Base-by-base conservation (phyloP, 495 filamentous ascomycete species). In the Xylaria acuta region DNA sequence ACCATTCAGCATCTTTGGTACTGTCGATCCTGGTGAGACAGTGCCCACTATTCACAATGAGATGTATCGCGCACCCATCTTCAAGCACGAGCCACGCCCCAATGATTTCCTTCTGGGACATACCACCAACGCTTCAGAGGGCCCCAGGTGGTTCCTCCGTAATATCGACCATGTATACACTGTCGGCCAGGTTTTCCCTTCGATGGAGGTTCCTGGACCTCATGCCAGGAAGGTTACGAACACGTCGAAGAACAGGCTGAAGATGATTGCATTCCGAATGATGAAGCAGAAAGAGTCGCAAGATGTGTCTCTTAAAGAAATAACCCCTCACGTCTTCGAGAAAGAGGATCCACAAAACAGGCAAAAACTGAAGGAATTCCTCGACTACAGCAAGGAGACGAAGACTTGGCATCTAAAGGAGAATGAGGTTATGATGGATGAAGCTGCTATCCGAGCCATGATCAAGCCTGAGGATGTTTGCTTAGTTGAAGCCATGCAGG, bases 401-500 rank as follows among this genome's bases (percentile, higher is more conserved):
- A 93, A 93, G 70, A 90, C 93, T 32, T 98, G 96, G 97, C 88
- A 90, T 38, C 92, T 97, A 54, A 85, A 84, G 9, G 80, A 88
- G 20, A 87, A 90, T 1, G 93, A 98, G 73, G 83, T 87, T 0
- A 82, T 93, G 59, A 93, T 94, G 27, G 93, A 95, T 62, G 91
- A 93, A 74, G 83, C 91, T 40, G 88, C 88, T 1, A 92, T 98
- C 54, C 89, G 94, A 36, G 82, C 88, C 20, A 94, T 95, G 91
- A 92, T 99, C 60, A 93, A 94, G 69, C 97, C 96, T 0, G 96
- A 99, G 81, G 95, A 98, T 74, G 91, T 98, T 3, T 98, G 94
- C 82, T 82, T 97, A 45, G 85, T 98, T 5, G 95, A 99, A 76
- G 92, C 96, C 1, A 98, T 98, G 96, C 95, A 98, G 81, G 92